Conservation (phyloP, 2,329 filamentous ascomycete species). For the Nothophoma quercina region DNA sequence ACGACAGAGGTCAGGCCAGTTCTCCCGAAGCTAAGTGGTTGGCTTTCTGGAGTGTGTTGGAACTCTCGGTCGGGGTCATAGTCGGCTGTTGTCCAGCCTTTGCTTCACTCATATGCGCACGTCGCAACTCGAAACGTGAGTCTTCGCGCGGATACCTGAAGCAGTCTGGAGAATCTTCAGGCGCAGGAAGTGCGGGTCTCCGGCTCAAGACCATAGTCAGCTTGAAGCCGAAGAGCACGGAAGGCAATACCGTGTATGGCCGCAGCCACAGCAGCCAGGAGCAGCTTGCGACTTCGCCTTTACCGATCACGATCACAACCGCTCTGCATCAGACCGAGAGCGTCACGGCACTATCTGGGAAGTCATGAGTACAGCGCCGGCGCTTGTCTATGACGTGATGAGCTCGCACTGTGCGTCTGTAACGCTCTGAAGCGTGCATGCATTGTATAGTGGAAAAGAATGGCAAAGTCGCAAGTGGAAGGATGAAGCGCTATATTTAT, state of each 20-base stretch:
- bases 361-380: neutral
- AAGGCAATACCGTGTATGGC: neutral
- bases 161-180: neutral
- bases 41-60: neutral
- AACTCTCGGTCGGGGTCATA: neutral
- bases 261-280: neutral
- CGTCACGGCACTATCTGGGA: neutral
- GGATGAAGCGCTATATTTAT: neutral
- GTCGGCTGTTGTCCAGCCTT: slow-evolving; percentile 3
- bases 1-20: neutral
- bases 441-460: too few relatives aligned
- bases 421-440: too few relatives aligned
- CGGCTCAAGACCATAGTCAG: neutral
- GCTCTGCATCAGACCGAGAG: neutral
- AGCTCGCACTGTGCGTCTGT: too few relatives aligned
- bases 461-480: too few relatives aligned
- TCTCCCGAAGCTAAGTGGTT: neutral
- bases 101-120: neutral
- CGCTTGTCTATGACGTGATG: too few relatives aligned
- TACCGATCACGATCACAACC: neutral
- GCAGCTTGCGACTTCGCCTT: neutral
- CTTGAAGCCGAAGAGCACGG: neutral
- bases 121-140: neutral
- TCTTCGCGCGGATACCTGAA: neutral
- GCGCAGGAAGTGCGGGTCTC: neutral